A percentile compares a stretch with the other conserved stretches of the same genome.
These are phyloP conservation scores for Krasilnikovozyma curviuscula DNA, from an alignment of 768 basidiomycete genomes.

Conservation along the genomic window DNA sequence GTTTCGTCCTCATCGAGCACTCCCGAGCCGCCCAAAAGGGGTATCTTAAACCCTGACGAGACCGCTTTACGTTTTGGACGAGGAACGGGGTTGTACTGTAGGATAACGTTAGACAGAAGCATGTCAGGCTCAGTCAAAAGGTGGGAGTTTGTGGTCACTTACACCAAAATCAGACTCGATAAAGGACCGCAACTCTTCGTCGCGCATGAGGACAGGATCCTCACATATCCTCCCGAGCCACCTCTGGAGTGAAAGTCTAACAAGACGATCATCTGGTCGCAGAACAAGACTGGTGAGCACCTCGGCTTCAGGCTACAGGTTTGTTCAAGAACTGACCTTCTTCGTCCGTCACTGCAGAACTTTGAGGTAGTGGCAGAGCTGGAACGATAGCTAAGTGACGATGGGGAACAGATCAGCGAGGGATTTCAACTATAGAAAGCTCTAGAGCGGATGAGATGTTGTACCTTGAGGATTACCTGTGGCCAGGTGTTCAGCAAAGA, in stretches of 20 bases:
- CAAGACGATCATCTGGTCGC: constrained; percentile 64
- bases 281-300: neutral
- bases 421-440: neutral
- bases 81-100: constrained; percentile 25
- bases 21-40: constrained; percentile 29
- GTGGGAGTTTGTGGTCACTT: constrained; percentile 12
- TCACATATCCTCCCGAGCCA: constrained; percentile 89
- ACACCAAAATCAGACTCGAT: constrained; percentile 91
- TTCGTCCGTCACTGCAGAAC: constrained; percentile 90
- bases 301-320: neutral
- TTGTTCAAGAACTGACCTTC: constrained; percentile 33
- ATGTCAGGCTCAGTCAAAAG: neutral
- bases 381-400: constrained; percentile 47
- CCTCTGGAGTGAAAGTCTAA: constrained; percentile 81
- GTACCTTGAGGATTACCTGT: constrained; percentile 60
- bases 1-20: constrained; percentile 92
- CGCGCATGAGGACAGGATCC: constrained; percentile 65
- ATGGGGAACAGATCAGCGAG: neutral
- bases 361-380: constrained; percentile 85
- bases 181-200: constrained; percentile 86
- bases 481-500: constrained; percentile 76
- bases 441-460: neutral
- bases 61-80: constrained; percentile 43
- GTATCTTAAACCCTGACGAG: constrained; percentile 51
- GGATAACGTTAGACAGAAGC: neutral